A percentile compares a stretch with the other conserved stretches of the same genome.
phyloP scores from a whole-genome alignment of 2,329 filamentous ascomycete species.

The Colletotrichum sp. region DNA sequence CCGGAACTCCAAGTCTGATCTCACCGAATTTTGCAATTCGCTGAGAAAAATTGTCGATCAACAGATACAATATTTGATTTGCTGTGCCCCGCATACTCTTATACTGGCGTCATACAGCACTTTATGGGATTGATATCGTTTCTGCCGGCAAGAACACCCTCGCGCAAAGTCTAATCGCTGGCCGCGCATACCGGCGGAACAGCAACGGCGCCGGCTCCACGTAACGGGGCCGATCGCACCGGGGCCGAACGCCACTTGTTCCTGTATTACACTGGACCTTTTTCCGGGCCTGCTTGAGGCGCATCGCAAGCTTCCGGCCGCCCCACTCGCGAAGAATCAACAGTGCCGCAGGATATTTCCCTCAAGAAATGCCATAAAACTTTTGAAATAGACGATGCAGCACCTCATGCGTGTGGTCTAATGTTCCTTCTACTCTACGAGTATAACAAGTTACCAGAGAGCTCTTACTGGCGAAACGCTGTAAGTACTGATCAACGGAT shows the following conservation, averaged over 20 bases:
- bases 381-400: neutral
- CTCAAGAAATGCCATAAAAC: neutral
- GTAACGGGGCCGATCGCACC: neutral
- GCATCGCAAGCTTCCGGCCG: neutral
- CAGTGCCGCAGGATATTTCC: neutral
- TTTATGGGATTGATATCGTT: neutral
- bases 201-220: neutral
- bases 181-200: neutral
- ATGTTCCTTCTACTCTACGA: neutral
- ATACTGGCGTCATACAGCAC: no score
- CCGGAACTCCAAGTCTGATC: no score
- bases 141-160: neutral
- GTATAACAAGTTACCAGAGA: neutral
- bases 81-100: no score
- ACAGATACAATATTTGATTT: no score
- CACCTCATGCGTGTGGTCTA: neutral
- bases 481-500: no score
- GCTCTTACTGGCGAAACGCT: neutral
- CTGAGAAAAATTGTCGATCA: no score
- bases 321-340: neutral
- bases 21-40: no score
- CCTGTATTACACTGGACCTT: neutral
- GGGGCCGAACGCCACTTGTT: neutral
- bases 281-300: neutral
- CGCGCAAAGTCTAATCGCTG: neutral